Base-by-base conservation (phyloP, 2,329 filamentous ascomycete genomes). In the Elsinoe necatrix region DNA sequence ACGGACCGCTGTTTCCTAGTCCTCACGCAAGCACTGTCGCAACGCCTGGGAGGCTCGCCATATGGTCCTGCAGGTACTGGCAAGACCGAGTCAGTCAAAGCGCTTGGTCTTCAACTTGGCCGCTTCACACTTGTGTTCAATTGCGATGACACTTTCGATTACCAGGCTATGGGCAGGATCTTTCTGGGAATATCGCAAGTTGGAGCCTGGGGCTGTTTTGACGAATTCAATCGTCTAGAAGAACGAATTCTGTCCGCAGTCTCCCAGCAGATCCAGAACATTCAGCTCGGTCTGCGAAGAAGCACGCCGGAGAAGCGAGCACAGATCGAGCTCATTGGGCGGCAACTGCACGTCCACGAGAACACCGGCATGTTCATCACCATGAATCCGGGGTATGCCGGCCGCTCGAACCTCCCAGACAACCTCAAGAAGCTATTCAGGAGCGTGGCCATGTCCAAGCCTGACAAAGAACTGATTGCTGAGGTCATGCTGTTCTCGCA, bases 401-500 rank as follows among this genome's bases (percentile, higher is more conserved):
- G 93, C 57, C 89, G 93, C 72, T 99, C 93, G 51, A 98, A 98
- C 73, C 75, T 99, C 67, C 93, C 93, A 1, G 93, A 99, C 74
- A 99, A 99, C 71, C 73, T 99, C 75, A 99, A 99, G 83, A 99
- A 98, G 74, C 78, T 99, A 39, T 99, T 99, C 83, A 86, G 95
- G 69, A 98, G 93, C 67, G 91, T 99, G 54, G 93, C 93, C 61
- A 99, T 99, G 93, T 98, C 93, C 9, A 98, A 97, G 73, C 93
- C 93, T 0, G 95, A 98, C 77, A 98, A 98, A 73, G 95, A 98
- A 72, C 86, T 98, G 58, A 99, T 99, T 73, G 90, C 93, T 34
- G 93, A 99, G 76, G 93, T 99, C 66, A 99, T 98, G 95, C 83
- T 99, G 34, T 99, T 96, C 79, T 98, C 95, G 0, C 93, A 99